Conservation (phyloP, 257 asterid genomes). For the Ilex asprella region DNA sequence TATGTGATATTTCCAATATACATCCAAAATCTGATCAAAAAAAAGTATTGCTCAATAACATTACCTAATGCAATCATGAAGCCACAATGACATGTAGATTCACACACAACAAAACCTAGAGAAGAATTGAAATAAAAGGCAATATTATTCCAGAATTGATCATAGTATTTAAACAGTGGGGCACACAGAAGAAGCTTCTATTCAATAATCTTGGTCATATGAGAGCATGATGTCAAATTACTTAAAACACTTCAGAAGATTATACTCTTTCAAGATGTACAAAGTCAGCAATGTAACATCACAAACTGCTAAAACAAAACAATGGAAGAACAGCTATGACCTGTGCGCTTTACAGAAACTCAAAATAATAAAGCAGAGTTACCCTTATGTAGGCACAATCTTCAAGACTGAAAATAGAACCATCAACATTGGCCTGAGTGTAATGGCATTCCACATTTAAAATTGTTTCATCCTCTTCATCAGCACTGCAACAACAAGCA, state of each 20-base stretch:
- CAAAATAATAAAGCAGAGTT: constrained; percentile 6
- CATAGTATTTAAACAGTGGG: background rate
- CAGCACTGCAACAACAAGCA: constrained; percentile 38
- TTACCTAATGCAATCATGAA: background rate
- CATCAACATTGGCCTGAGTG: constrained; percentile 63
- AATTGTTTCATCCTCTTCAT: constrained; percentile 79
- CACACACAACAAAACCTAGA: background rate
- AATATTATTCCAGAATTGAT: background rate
- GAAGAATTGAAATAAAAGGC: background rate
- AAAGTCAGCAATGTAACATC: no score
- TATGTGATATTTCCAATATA: background rate
- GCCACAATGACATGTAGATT: background rate
- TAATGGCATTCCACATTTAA: constrained; percentile 72
- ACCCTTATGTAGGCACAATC: constrained; percentile 81
- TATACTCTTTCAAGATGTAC: no score
- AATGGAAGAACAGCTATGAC: background rate
- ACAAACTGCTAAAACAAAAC: no score
- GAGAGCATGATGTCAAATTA: no score
- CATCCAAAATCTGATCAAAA: background rate
- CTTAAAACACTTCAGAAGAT: no score
- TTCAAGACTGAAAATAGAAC: constrained; percentile 46
- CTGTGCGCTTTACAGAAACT: background rate
- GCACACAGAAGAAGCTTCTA: background rate
- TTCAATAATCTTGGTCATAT: no score
- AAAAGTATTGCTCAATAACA: background rate